These are phyloP conservation scores for Eucalyptus caleyi DNA, from an alignment of 345 rosid genomes.

Conservation along the genomic window DNA sequence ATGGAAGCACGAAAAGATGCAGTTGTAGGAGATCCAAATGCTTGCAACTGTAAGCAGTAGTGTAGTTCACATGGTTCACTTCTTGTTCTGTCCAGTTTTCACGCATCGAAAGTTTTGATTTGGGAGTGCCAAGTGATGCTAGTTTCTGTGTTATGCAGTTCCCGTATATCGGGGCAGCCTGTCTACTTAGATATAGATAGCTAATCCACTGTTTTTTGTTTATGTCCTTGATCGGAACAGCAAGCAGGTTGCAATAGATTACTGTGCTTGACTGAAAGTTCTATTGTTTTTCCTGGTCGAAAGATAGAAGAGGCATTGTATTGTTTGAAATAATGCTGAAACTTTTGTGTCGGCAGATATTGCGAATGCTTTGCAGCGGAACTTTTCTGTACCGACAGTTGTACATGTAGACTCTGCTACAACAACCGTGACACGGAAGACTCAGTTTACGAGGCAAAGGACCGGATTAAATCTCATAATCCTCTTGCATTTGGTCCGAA, in stretches of 20 bases:
- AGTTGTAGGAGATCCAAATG: constrained; percentile 30
- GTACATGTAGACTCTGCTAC: constrained; percentile 59
- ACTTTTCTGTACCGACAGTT: constrained; percentile 58
- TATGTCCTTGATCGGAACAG: neutral
- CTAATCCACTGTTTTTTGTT: neutral
- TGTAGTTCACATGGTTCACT: neutral
- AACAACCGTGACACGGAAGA: constrained; percentile 48
- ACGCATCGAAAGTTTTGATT: neutral
- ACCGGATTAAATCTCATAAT: constrained; percentile 46
- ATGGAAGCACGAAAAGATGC: constrained; percentile 21
- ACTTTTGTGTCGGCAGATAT: constrained; percentile 24
- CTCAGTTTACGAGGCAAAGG: constrained; percentile 37
- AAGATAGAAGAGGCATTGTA: neutral
- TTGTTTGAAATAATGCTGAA: neutral
- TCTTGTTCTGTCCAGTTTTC: neutral
- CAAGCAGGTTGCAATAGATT: neutral
- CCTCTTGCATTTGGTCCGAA: constrained; percentile 86
- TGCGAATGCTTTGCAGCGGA: constrained; percentile 90
- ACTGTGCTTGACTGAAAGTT: neutral
- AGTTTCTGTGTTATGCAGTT: neutral
- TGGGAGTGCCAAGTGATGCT: neutral
- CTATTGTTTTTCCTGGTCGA: neutral
- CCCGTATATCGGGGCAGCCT: neutral
- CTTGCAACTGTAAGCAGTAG: constrained; percentile 32
- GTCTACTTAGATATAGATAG: neutral